phyloP scores from a whole-genome alignment of 2,329 filamentous ascomycete genomes.

The Parastagonospora avenae region DNA sequence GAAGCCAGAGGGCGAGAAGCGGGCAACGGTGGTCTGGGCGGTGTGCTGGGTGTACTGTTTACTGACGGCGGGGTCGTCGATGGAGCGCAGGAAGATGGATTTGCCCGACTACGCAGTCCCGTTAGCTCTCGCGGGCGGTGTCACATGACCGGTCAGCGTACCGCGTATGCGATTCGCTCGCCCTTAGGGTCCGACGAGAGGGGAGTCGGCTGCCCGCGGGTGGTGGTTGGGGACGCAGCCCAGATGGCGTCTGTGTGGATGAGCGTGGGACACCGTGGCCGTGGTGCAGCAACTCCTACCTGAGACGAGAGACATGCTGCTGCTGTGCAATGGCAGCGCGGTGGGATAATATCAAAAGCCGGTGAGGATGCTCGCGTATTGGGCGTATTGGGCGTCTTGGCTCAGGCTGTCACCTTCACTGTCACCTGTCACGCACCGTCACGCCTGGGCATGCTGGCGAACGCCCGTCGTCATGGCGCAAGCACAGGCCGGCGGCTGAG shows the following conservation, averaged over 20 bases:
- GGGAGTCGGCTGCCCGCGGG: constrained; percentile 84
- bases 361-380: too few species aligned
- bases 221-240: constrained; percentile 82
- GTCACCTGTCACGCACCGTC: too few species aligned
- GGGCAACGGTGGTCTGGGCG: constrained; percentile 84
- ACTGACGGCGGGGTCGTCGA: constrained; percentile 82
- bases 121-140: constrained; percentile 7
- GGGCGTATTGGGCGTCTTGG: too few species aligned
- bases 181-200: constrained; percentile 88
- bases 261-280: background rate
- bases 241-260: constrained; percentile 69
- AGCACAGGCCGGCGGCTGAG: too few species aligned
- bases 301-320: background rate
- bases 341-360: too few species aligned
- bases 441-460: too few species aligned
- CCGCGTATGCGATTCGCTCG: constrained; percentile 89
- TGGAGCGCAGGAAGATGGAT: constrained; percentile 93
- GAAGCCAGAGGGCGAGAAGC: constrained; percentile 92
- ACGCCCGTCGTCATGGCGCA: too few species aligned
- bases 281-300: background rate
- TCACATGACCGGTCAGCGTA: constrained; percentile 48
- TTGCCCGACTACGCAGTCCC: constrained; percentile 75
- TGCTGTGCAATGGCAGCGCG: too few species aligned
- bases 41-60: constrained; percentile 95
- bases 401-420: too few species aligned